A percentile compares a stretch with the other conserved stretches of the same genome.
These are phyloP conservation scores for Pythium scleroteichum DNA, from an alignment of 352 stramenopile species.

Conservation along the genomic window DNA sequence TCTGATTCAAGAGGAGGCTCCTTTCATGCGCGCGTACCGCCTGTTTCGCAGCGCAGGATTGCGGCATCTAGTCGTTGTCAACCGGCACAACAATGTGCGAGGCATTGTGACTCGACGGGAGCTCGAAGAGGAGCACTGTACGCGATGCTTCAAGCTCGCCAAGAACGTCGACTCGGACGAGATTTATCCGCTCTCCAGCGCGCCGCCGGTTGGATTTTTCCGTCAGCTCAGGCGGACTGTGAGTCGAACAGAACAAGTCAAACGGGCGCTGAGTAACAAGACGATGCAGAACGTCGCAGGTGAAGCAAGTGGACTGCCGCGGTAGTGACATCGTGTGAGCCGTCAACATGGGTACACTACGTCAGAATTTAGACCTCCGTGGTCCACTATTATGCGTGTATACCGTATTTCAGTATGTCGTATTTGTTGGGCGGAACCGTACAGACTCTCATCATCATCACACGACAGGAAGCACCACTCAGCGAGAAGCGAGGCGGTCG, in stretches of 20 bases:
- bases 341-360: neutral
- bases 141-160: slow-evolving; percentile 69
- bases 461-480: neutral
- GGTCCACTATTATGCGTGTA: neutral
- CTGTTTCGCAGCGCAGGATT: slow-evolving; percentile 97
- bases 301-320: slow-evolving; percentile 3
- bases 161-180: slow-evolving; percentile 76
- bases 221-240: slow-evolving; percentile 61
- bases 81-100: slow-evolving; percentile 91
- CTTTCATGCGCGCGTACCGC: slow-evolving; percentile 94
- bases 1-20: slow-evolving; percentile 94
- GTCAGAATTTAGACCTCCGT: neutral
- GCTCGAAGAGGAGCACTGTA: slow-evolving; percentile 81
- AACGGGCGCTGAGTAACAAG: slow-evolving; percentile 57
- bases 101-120: slow-evolving; percentile 88
- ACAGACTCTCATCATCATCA: neutral
- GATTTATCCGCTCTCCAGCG: slow-evolving; percentile 61
- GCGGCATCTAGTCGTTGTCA: slow-evolving; percentile 94
- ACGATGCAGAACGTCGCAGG: slow-evolving; percentile 4
- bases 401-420: neutral
- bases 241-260: slow-evolving; percentile 76
- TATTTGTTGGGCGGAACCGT: neutral
- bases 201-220: slow-evolving; percentile 61
- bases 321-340: slow-evolving; percentile 11
- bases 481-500: neutral